These are phyloP conservation scores for Pseudocercospora eumusae DNA, from an alignment of 2,329 filamentous ascomycete species.

Conservation along the genomic window DNA sequence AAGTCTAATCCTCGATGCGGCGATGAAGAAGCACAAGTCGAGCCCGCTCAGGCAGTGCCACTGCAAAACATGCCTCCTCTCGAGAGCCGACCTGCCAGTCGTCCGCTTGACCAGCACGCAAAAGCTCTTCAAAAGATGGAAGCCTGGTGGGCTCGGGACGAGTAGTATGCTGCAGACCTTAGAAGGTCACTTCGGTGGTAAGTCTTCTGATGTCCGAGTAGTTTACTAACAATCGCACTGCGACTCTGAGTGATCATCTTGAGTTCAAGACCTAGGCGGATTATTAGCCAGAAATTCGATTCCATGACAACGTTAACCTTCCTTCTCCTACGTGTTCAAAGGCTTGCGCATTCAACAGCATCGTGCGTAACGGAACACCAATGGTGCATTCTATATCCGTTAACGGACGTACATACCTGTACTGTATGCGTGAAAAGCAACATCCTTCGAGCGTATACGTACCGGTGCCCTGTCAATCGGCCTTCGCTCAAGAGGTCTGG, in stretches of 20 bases:
- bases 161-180: too few species aligned
- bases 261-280: not conserved
- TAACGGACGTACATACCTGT: slow-evolving; percentile 7
- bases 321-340: too few species aligned
- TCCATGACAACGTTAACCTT: too few species aligned
- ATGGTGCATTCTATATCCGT: not conserved
- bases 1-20: not conserved
- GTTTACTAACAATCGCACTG: not conserved
- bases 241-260: not conserved
- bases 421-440: not conserved
- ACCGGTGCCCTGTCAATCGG: slow-evolving; percentile 5
- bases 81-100: not conserved
- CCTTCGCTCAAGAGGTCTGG: not conserved
- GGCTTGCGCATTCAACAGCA: not conserved
- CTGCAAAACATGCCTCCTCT: not conserved
- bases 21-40: not conserved
- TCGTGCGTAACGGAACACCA: not conserved
- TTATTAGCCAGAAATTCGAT: not conserved
- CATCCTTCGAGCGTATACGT: not conserved
- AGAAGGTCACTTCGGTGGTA: not conserved
- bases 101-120: too few species aligned
- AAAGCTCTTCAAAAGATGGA: too few species aligned
- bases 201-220: not conserved
- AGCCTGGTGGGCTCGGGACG: too few species aligned
- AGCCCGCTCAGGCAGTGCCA: not conserved